phyloP scores from a whole-genome alignment of 2,329 filamentous ascomycete species.

The Penicillium frequentans region DNA sequence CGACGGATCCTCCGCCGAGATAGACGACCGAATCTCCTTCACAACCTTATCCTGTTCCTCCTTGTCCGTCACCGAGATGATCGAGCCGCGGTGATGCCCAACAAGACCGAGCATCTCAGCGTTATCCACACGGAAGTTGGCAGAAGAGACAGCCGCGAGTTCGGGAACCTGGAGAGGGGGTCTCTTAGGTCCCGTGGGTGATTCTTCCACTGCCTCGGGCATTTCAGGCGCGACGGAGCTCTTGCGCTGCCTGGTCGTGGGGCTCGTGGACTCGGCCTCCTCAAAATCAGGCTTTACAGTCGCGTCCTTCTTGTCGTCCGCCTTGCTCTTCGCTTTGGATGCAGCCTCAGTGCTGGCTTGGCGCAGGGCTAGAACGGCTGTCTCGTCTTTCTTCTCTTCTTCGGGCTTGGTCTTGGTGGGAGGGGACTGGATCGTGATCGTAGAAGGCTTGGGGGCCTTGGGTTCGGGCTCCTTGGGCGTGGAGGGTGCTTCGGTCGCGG shows the following conservation, averaged over 20 bases:
- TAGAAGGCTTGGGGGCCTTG: conserved; percentile 31
- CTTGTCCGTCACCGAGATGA: conserved; percentile 33
- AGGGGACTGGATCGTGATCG: conserved; percentile 44
- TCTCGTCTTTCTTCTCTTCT: conserved; percentile 19
- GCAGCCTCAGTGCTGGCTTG: conserved; percentile 3
- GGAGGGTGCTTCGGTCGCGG: conserved; percentile 10
- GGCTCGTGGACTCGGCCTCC: neutral
- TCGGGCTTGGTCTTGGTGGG: conserved; percentile 31
- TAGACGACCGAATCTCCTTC: conserved; percentile 39
- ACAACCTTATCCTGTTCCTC: conserved; percentile 37
- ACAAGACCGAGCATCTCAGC: conserved; percentile 37
- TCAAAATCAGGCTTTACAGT: conserved; percentile 13
- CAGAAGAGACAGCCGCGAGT: conserved; percentile 37
- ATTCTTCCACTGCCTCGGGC: conserved; percentile 20
- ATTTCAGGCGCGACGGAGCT: conserved; percentile 35
- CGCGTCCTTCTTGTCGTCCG: conserved; percentile 14
- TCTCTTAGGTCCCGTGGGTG: conserved; percentile 21
- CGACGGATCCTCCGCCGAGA: conserved; percentile 29
- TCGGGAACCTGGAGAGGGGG: conserved; percentile 35
- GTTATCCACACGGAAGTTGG: conserved; percentile 40
- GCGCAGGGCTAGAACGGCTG: conserved; percentile 7
- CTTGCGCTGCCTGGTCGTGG: conserved; percentile 19
- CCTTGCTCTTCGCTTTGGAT: neutral
- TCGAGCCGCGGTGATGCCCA: conserved; percentile 40
- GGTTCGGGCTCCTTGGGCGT: conserved; percentile 24